phyloP scores from a whole-genome alignment of 129 eudicot species.

The Apium graveolens region DNA sequence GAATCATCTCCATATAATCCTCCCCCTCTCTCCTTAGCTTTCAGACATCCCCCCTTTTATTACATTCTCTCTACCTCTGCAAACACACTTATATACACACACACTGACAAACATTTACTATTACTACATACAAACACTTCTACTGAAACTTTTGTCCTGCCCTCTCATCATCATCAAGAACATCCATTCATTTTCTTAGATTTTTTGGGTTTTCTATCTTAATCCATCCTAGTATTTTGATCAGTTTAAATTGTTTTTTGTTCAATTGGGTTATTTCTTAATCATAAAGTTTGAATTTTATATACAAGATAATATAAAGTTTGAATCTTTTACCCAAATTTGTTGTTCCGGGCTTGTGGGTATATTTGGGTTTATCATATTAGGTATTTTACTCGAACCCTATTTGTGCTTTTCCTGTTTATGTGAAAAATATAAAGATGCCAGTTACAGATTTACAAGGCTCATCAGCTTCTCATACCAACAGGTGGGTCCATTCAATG shows the following conservation, averaged over 20 bases:
- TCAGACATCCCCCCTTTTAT: conserved; percentile 10
- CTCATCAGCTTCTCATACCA: conserved; percentile 29
- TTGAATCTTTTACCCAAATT: neutral
- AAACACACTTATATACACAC: neutral
- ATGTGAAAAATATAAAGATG: conserved; percentile 17
- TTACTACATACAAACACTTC: neutral
- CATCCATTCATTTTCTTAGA: neutral
- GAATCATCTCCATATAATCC: conserved; percentile 28
- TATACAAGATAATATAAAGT: too few species aligned
- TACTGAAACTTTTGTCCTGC: neutral
- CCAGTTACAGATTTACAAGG: conserved; percentile 48
- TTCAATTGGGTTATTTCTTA: neutral
- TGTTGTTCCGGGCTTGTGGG: neutral
- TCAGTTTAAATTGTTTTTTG: neutral
- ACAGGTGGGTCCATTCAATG: conserved; percentile 58
- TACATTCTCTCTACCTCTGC: neutral
- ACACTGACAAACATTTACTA: neutral
- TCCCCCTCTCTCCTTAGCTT: conserved; percentile 2
- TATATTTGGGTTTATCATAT: neutral
- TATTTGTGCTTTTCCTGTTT: neutral
- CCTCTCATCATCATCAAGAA: neutral
- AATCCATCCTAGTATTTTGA: neutral
- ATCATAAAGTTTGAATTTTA: neutral
- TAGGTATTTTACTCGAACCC: neutral
- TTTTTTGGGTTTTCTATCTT: neutral